Percentiles rank a stretch among this genome's conserved stretches.
Conservation (phyloP, 2,329 filamentous ascomycete species). For the Colletotrichum liaoningense region DNA sequence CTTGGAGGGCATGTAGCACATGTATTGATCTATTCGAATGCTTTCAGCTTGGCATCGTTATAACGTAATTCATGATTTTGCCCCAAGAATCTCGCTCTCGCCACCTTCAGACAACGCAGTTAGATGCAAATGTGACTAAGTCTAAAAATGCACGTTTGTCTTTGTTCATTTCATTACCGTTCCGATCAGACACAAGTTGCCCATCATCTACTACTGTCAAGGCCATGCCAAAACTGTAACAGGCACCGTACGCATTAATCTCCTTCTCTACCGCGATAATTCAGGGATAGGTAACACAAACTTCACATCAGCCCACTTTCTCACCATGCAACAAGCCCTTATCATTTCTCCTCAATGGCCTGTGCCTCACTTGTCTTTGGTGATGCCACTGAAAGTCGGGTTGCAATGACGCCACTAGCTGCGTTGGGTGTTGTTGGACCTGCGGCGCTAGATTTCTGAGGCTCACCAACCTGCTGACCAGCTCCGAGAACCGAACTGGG, state of each 20-base stretch:
- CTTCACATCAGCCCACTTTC: not conserved
- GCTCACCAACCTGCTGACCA: slow-evolving; percentile 18
- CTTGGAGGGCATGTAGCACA: not conserved
- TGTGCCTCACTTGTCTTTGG: not conserved
- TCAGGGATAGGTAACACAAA: not conserved
- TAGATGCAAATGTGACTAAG: not conserved
- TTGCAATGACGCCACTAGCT: slow-evolving; percentile 23
- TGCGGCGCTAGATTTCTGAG: not conserved
- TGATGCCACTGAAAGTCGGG: slow-evolving; percentile 12
- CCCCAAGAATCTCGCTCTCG: not conserved
- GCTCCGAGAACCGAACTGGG: slow-evolving; percentile 25
- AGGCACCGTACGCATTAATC: not conserved
- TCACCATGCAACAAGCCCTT: not conserved
- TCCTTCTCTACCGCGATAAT: not conserved
- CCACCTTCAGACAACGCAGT: not conserved
- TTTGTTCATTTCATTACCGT: not conserved
- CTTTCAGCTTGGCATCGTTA: not conserved
- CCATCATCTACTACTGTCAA: not conserved
- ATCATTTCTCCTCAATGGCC: not conserved
- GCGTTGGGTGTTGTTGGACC: slow-evolving; percentile 8
- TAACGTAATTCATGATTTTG: not conserved
- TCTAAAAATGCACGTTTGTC: not conserved
- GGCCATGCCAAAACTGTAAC: not conserved
- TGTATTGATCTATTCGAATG: not conserved
- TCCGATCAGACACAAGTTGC: not conserved